phyloP scores from a whole-genome alignment of 257 asterid genomes.

The Fraxinus pennsylvanica region DNA sequence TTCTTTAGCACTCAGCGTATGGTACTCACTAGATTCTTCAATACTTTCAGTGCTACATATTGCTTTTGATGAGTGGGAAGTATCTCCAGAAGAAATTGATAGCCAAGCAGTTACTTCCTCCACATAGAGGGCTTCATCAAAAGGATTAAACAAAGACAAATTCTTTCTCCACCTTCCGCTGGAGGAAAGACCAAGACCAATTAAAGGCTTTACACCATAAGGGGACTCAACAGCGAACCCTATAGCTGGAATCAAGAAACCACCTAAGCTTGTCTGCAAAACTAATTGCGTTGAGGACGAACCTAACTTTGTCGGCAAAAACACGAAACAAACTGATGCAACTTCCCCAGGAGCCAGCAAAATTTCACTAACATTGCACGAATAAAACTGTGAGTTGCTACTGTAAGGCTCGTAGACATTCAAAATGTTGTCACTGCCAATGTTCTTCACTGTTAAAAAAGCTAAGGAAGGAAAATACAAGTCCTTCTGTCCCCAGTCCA shows the following conservation, averaged over 20 bases:
- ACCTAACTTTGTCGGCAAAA: slow-evolving; percentile 63
- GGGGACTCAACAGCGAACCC: slow-evolving; percentile 80
- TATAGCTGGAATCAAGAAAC: slow-evolving; percentile 72
- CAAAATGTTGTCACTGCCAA: slow-evolving; percentile 43
- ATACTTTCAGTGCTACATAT: slow-evolving; percentile 39
- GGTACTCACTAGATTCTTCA: slow-evolving; percentile 36
- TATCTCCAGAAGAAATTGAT: slow-evolving; percentile 58
- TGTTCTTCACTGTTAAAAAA: slow-evolving; percentile 58
- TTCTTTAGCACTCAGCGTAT: slow-evolving; percentile 33
- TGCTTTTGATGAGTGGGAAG: slow-evolving; percentile 45
- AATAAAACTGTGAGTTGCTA: slow-evolving; percentile 73
- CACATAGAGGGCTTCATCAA: slow-evolving; percentile 64
- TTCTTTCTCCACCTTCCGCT: slow-evolving; percentile 71
- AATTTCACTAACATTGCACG: slow-evolving; percentile 68
- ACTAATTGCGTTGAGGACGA: slow-evolving; percentile 62
- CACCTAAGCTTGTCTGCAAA: slow-evolving; percentile 85
- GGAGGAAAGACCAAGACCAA: slow-evolving; percentile 52
- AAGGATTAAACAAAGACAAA: slow-evolving; percentile 79
- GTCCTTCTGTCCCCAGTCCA: slow-evolving; percentile 76
- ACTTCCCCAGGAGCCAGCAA: slow-evolving; percentile 72
- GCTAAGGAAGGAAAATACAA: slow-evolving; percentile 60
- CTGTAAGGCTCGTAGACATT: slow-evolving; percentile 60
- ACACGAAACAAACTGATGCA: slow-evolving; percentile 62
- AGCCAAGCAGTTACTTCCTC: slow-evolving; percentile 78
- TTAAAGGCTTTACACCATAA: slow-evolving; percentile 50